Evolutionary conservation across 148 eudicot genomes (phyloP).

Genomic region (Spergularia marina): DNA sequence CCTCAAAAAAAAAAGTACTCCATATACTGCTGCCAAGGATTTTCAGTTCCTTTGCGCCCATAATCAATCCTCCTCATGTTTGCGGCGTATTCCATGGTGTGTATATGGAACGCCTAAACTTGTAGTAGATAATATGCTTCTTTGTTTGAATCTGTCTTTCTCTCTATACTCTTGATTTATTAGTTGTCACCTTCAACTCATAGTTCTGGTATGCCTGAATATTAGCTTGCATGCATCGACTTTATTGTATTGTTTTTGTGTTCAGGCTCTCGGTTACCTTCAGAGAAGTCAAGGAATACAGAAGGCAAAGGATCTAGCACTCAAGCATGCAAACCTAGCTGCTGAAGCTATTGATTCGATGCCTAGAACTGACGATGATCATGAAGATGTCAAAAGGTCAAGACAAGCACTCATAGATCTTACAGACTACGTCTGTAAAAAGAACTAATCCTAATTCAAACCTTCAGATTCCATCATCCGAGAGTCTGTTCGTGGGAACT

Average conservation of each 20-base stretch:
- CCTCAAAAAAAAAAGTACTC: too few species aligned
- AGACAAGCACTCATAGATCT: constrained; percentile 19
- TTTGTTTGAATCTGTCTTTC: too few species aligned
- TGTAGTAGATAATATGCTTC: background rate
- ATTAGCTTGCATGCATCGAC: background rate
- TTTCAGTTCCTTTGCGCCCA: too few species aligned
- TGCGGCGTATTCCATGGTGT: background rate
- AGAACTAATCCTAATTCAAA: background rate
- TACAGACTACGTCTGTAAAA: constrained; percentile 4
- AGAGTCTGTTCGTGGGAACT: too few species aligned
- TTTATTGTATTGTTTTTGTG: background rate
- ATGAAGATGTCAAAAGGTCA: constrained; percentile 13
- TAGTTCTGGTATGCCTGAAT: background rate
- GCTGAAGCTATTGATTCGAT: constrained; percentile 14
- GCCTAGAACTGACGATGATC: constrained; percentile 17
- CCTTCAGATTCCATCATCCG: too few species aligned
- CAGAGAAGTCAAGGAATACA: constrained; percentile 18
- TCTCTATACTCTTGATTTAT: background rate
- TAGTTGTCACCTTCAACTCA: background rate
- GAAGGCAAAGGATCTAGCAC: constrained; percentile 16
- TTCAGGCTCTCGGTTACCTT: constrained; percentile 22
- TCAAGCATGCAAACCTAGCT: constrained; percentile 22
- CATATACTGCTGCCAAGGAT: too few species aligned
- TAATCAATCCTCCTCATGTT: background rate
- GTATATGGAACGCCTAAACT: background rate